Evolutionary conservation across 192 early-diverging fungal genomes (phyloP).

Genomic region (Gamsiella multidivaricata): DNA sequence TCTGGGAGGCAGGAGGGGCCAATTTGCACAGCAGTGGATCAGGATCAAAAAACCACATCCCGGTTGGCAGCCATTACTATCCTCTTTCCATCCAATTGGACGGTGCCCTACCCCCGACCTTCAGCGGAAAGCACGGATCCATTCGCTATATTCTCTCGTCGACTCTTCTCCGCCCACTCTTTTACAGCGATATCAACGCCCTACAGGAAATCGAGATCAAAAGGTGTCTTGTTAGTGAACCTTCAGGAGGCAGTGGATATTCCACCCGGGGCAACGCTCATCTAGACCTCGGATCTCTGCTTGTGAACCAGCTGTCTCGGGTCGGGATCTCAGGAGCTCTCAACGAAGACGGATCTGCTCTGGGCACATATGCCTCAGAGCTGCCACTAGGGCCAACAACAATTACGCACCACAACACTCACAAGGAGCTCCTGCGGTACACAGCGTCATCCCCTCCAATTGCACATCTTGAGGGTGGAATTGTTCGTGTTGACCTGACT

Average conservation of each 20-base stretch:
- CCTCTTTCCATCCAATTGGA: slow-evolving; percentile 52
- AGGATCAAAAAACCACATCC: slow-evolving; percentile 47
- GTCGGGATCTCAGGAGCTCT: slow-evolving; percentile 9
- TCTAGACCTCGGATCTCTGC: slow-evolving; percentile 30
- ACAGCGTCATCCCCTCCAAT: slow-evolving; percentile 43
- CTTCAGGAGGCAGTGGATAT: neutral
- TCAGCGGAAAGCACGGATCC: slow-evolving; percentile 59
- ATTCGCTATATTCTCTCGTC: slow-evolving; percentile 57
- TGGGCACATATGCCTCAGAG: neutral
- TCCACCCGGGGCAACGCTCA: neutral
- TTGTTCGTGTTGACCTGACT: slow-evolving; percentile 32
- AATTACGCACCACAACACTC: slow-evolving; percentile 47
- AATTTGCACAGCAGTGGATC: slow-evolving; percentile 15
- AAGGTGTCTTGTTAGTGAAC: slow-evolving; percentile 52
- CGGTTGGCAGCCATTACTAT: slow-evolving; percentile 46
- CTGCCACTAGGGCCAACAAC: slow-evolving; percentile 18
- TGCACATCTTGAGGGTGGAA: slow-evolving; percentile 40
- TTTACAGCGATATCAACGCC: slow-evolving; percentile 53
- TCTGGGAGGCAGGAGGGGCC: slow-evolving; percentile 43
- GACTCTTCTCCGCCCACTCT: slow-evolving; percentile 53
- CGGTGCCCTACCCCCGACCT: slow-evolving; percentile 55
- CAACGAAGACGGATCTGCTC: neutral
- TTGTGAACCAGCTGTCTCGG: slow-evolving; percentile 29
- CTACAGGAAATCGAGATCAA: slow-evolving; percentile 56
- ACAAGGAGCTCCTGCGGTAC: slow-evolving; percentile 48